phyloP scores from a whole-genome alignment of 441 rosid species.

The Arabidopsis lyrata region DNA sequence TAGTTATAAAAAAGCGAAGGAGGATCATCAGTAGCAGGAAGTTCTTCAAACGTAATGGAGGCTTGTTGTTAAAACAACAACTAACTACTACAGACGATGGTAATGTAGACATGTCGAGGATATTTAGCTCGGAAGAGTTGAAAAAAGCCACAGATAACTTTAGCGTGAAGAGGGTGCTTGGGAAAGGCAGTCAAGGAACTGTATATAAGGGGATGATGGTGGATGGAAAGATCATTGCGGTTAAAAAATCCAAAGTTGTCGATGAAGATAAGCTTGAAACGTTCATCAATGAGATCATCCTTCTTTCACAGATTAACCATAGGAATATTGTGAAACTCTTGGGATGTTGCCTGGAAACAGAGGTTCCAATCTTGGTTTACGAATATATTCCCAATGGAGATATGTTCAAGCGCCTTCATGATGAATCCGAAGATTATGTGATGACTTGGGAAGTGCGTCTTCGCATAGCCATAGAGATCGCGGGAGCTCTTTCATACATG shows the following conservation, averaged over 20 bases:
- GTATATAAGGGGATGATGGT: constrained; percentile 47
- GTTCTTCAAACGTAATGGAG: constrained; percentile 53
- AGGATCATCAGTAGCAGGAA: constrained; percentile 14
- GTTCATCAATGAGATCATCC: constrained; percentile 38
- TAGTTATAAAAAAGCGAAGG: neutral
- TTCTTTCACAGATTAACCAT: neutral
- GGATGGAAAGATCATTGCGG: constrained; percentile 39
- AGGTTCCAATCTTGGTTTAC: constrained; percentile 5
- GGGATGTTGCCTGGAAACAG: neutral
- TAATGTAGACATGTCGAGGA: constrained; percentile 40
- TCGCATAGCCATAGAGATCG: constrained; percentile 24
- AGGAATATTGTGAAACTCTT: neutral
- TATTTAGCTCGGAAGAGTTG: constrained; percentile 49
- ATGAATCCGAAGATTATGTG: constrained; percentile 24
- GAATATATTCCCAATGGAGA: neutral
- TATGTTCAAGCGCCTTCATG: constrained; percentile 32
- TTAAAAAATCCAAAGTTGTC: constrained; percentile 45
- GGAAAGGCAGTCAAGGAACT: constrained; percentile 49
- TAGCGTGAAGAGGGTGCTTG: constrained; percentile 42
- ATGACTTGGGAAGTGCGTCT: constrained; percentile 44
- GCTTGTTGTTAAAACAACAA: constrained; percentile 43
- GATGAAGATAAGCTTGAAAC: constrained; percentile 27
- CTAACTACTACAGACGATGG: constrained; percentile 35
- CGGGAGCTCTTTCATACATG: constrained; percentile 34
- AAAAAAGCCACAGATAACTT: constrained; percentile 53